Percentiles rank a stretch among this genome's conserved stretches.
phyloP scores from a whole-genome alignment of 805 yeast genomes.

The Hanseniaspora thailandica region DNA sequence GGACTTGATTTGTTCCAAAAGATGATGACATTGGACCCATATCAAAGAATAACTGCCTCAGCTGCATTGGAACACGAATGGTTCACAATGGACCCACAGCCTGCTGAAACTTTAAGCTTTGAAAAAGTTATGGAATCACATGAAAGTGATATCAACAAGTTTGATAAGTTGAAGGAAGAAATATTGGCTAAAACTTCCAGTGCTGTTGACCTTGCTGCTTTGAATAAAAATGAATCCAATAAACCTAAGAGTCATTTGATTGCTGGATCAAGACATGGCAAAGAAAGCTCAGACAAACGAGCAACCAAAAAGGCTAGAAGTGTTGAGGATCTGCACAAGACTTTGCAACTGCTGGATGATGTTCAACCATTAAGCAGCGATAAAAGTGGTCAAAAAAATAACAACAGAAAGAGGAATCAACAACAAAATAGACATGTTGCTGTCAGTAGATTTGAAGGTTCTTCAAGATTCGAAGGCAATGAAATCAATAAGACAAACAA shows the following conservation, averaged over 20 bases:
- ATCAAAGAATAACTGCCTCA: conserved; percentile 60
- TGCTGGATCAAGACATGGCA: not conserved
- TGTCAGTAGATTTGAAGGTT: not conserved
- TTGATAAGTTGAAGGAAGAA: conserved; percentile 33
- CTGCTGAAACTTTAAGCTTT: conserved; percentile 47
- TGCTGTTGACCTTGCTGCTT: no score
- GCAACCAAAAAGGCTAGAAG: not conserved
- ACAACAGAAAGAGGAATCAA: not conserved
- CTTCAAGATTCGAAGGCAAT: not conserved
- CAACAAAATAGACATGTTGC: not conserved
- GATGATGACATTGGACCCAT: conserved; percentile 59
- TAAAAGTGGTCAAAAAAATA: not conserved
- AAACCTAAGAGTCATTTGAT: not conserved
- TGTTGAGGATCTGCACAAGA: not conserved
- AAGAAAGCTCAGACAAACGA: not conserved
- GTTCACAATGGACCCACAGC: conserved; percentile 56
- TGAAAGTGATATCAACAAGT: conserved; percentile 64
- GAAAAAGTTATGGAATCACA: conserved; percentile 71
- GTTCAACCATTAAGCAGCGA: not conserved
- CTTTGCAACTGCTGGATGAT: not conserved
- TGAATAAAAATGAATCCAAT: not conserved
- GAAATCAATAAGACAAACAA: not conserved
- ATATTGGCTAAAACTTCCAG: conserved; percentile 15
- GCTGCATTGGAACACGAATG: conserved; percentile 63
- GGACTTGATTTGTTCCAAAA: conserved; percentile 48